Percentiles rank a stretch among this genome's conserved stretches.
Conservation (phyloP, 495 filamentous ascomycete genomes). For the Podospora fimiseda region DNA sequence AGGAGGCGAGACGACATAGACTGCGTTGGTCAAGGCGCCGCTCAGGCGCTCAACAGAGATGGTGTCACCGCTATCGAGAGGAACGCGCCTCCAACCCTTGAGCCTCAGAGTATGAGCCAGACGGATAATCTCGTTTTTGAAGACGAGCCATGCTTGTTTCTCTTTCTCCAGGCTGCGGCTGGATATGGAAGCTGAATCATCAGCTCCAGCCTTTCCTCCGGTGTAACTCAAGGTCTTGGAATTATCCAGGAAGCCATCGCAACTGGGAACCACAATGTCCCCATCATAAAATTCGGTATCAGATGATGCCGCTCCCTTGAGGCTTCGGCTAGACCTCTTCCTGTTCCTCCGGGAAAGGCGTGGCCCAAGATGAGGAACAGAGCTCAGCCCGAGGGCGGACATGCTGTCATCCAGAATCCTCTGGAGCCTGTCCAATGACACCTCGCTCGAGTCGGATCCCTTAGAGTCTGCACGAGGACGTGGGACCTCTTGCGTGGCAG, state of each 20-base stretch:
- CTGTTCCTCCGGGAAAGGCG: slow-evolving; percentile 28
- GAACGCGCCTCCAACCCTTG: slow-evolving; percentile 81
- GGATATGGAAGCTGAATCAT: slow-evolving; percentile 37
- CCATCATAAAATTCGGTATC: slow-evolving; percentile 75
- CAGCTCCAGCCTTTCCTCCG: slow-evolving; percentile 49
- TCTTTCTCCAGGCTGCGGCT: slow-evolving; percentile 53
- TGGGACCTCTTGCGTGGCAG: slow-evolving; percentile 8
- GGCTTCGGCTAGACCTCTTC: slow-evolving; percentile 29
- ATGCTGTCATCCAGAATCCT: slow-evolving; percentile 59
- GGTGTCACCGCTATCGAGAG: slow-evolving; percentile 55
- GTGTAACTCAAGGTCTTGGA: slow-evolving; percentile 75
- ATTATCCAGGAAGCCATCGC: slow-evolving; percentile 79
- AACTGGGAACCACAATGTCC: slow-evolving; percentile 65
- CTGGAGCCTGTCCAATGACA: slow-evolving; percentile 63
- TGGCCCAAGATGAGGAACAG: slow-evolving; percentile 29
- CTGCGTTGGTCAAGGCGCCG: slow-evolving; percentile 90
- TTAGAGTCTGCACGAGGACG: slow-evolving; percentile 36
- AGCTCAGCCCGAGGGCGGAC: slow-evolving; percentile 37
- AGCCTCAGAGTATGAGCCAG: slow-evolving; percentile 81
- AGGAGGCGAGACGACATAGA: slow-evolving; percentile 88
- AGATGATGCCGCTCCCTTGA: slow-evolving; percentile 49
- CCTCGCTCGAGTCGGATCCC: slow-evolving; percentile 50
- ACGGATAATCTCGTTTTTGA: slow-evolving; percentile 87
- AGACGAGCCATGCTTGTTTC: slow-evolving; percentile 63
- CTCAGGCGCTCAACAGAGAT: slow-evolving; percentile 82